Percentiles rank a stretch among this genome's conserved stretches.
Evolutionary conservation across 2,329 filamentous ascomycete species (phyloP).

Genomic region (Xylaria sp.): DNA sequence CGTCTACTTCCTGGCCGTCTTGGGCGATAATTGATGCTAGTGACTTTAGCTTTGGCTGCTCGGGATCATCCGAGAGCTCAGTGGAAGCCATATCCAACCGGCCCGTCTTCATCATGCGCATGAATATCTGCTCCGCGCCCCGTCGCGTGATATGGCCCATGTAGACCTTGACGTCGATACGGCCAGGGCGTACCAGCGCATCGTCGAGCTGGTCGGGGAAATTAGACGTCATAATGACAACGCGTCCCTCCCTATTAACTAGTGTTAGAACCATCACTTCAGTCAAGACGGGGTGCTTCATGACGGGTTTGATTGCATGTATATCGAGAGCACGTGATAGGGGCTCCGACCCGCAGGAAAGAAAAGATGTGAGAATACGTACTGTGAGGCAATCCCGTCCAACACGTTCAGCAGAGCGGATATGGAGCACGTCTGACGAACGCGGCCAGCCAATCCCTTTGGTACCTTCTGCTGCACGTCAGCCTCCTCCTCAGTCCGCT

Average conservation of each 20-base stretch:
- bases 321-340: background rate
- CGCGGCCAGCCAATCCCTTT: background rate
- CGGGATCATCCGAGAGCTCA: background rate
- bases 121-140: conserved; percentile 53
- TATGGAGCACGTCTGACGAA: conserved; percentile 50
- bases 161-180: conserved; percentile 67
- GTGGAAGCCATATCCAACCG: conserved; percentile 36
- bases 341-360: background rate
- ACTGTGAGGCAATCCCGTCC: conserved; percentile 67
- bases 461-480: conserved; percentile 19
- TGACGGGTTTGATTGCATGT: background rate
- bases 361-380: background rate
- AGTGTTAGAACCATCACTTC: background rate
- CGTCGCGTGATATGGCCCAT: conserved; percentile 57
- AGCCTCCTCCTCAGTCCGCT: conserved; percentile 34
- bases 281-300: background rate
- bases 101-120: conserved; percentile 49
- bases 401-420: conserved; percentile 73
- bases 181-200: conserved; percentile 68
- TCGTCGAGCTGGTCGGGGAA: conserved; percentile 67
- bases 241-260: conserved; percentile 61
- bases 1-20: background rate
- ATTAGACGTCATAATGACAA: conserved; percentile 78
- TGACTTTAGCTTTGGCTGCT: background rate
- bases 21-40: background rate